phyloP scores from a whole-genome alignment of 1,284 basidiomycete species.

The Fistulina hepatica region DNA sequence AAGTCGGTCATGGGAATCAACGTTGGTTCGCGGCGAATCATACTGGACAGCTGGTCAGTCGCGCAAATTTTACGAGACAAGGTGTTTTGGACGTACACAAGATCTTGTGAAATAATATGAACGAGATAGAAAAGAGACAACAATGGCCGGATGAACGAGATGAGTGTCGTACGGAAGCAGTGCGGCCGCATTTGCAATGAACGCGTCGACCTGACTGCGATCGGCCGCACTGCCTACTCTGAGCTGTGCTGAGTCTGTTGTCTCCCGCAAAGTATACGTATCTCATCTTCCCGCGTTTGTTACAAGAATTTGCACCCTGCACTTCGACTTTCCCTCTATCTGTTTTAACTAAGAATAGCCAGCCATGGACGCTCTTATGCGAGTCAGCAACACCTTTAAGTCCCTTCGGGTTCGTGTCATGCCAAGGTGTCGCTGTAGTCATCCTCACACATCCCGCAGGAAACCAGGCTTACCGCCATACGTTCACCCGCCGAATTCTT shows the following conservation, averaged over 20 bases:
- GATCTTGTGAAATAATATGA: too few species aligned
- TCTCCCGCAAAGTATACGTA: slow-evolving; percentile 8
- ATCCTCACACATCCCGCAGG: slow-evolving; percentile 30
- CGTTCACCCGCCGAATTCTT: slow-evolving; percentile 79
- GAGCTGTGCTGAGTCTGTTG: slow-evolving; percentile 1
- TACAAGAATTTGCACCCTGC: slow-evolving; percentile 9
- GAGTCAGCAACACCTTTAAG: slow-evolving; percentile 59
- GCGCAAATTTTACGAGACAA: too few species aligned
- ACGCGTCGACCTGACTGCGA: slow-evolving; percentile 10
- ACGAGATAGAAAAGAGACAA: background rate
- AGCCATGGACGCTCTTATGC: slow-evolving; percentile 49
- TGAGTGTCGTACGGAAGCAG: background rate
- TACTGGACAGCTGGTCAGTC: too few species aligned
- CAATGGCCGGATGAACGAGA: too few species aligned
- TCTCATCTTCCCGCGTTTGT: too few species aligned
- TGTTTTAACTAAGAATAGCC: slow-evolving; percentile 2
- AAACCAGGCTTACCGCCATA: slow-evolving; percentile 76
- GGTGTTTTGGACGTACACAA: too few species aligned
- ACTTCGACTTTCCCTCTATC: slow-evolving; percentile 7
- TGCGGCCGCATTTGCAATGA: slow-evolving; percentile 11
- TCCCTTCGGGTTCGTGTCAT: slow-evolving; percentile 50
- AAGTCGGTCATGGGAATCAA: slow-evolving; percentile 60
- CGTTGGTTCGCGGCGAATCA: slow-evolving; percentile 69
- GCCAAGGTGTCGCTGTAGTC: background rate
- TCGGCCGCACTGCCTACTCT: slow-evolving; percentile 7